Base-by-base conservation (phyloP, 495 filamentous ascomycete genomes). In the Neurospora sp. region DNA sequence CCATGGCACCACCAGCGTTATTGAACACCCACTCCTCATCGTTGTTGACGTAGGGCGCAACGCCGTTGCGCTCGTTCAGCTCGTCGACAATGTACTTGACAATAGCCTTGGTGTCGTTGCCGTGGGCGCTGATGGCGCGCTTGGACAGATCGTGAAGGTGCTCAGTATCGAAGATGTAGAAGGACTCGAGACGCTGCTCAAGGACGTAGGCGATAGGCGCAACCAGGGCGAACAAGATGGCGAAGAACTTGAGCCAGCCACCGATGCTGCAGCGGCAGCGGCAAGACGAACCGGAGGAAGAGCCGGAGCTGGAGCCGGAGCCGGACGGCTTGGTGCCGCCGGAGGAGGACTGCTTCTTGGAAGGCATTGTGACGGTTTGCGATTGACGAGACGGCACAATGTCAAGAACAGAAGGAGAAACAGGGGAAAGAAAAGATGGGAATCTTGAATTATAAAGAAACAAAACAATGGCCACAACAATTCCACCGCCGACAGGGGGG, bases 1-100 rank as follows among this genome's bases (percentile, higher is more conserved):
- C 93, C 93, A 96, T 95, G 71, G 93, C 93, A 73, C 91, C 92
- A 75, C 91, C 91, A 74, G 92, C 92, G 74, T 93, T 93, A 85
- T 92, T 92, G 74, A 92, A 90, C 28, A 92, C 83, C 90, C 90
- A 92, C 78, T 91, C 86, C 75, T 91, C 86, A 69, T 88, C 79
- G 39, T 84, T 75, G 81, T 90, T 91, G 75, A 91, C 76, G 80
- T 89, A 86, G 72, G 79, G 81, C 4, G 82, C 79, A 71, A 82
- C 80, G 45, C 31, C 66, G 42, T 85, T 74, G 34, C 81, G 81
- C 71, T 80, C 81, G 73, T 77, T 80, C 69, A 90, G 83, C 82
- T 89, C 87, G 72, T 80, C 74, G 38, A 89, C 86, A 77, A 95
- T 90, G 84, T 86, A 89, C 75, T 88, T 79, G 72, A 93, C 91